A percentile compares a stretch with the other conserved stretches of the same genome.
These are phyloP conservation scores for Camelina neglecta DNA, from an alignment of 345 rosid genomes.

Conservation along the genomic window DNA sequence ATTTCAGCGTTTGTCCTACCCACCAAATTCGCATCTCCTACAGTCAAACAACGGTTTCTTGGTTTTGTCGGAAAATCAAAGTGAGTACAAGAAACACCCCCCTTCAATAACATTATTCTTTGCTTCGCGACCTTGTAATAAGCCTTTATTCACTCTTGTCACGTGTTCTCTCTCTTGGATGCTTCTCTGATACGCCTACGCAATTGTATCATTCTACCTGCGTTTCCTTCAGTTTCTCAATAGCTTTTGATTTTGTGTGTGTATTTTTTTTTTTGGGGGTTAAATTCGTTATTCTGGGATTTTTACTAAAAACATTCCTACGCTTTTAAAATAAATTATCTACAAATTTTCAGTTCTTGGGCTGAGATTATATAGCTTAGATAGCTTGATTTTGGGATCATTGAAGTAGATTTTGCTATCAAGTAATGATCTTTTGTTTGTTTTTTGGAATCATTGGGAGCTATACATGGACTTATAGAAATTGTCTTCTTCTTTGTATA, in stretches of 20 bases:
- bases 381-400: not conserved
- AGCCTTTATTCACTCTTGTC: slow-evolving; percentile 29
- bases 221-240: slow-evolving; percentile 20
- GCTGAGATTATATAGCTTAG: not conserved
- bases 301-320: not conserved
- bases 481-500: slow-evolving; percentile 9
- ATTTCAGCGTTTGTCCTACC: not conserved
- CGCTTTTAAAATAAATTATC: not conserved
- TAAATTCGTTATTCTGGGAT: not conserved
- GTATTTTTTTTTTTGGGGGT: not conserved
- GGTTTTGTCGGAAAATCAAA: slow-evolving; percentile 32
- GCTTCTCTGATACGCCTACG: slow-evolving; percentile 22
- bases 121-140: slow-evolving; percentile 31
- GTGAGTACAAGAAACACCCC: not conserved
- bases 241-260: slow-evolving; percentile 1
- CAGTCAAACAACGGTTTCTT: slow-evolving; percentile 13
- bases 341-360: not conserved
- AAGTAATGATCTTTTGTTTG: not conserved
- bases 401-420: slow-evolving; percentile 2
- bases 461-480: not conserved
- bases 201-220: not conserved
- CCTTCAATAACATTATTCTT: slow-evolving; percentile 39
- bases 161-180: slow-evolving; percentile 14
- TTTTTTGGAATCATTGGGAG: not conserved
- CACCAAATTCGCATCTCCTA: slow-evolving; percentile 10